Evolutionary conservation across 1,284 basidiomycete genomes (phyloP), one percentile per base, ranked within the genome.

Genomic region (Butyriboletus appendiculatus): DNA sequence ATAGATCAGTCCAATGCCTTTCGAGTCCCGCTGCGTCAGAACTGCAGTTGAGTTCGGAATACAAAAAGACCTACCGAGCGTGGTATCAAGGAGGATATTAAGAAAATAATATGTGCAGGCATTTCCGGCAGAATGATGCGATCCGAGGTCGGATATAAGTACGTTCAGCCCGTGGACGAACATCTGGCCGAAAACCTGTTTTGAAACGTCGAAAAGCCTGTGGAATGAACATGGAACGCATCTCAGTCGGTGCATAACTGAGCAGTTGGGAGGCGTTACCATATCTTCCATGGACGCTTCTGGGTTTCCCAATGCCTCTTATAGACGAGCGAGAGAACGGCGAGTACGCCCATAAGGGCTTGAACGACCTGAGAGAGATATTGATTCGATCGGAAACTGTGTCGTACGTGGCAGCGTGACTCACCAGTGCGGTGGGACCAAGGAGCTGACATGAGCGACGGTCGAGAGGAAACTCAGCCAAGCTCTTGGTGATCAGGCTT

Each of bases 51-150:
- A 41, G 12, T 41, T 32, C 12, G 7, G 8, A 3, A 35, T 15
- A 20, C 15, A 71, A 1, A 11, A 12, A 15, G 10, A 47, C 84
- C 63, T 59, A 90, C 94, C 96, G 51, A 96, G 75, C 0, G 96
- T 98, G 18, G 96, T 98, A 73, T 99, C 96, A 57, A 98, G 79
- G 33, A 96, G 77, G 52, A 99, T 91, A 68, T 98, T 96, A 54
- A 98, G 84, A 70, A 98, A 97, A 75, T 98, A 98, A 56, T 87
- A 82, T 16, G 91, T 88, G 66, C 94, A 97, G 5, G 94, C 92
- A 69, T 96, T 96, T 47, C 82, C 81, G 16, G 85, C 76, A 2
- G 81, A 81, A 44, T 84, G 80, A 42, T 85, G 75, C 0, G 92
- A 92, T 37, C 82, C 81, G 18, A 88, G 56, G 61, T 81, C 81